Conservation (phyloP, 2,329 filamentous ascomycete species). For the Didymella lethalis region DNA sequence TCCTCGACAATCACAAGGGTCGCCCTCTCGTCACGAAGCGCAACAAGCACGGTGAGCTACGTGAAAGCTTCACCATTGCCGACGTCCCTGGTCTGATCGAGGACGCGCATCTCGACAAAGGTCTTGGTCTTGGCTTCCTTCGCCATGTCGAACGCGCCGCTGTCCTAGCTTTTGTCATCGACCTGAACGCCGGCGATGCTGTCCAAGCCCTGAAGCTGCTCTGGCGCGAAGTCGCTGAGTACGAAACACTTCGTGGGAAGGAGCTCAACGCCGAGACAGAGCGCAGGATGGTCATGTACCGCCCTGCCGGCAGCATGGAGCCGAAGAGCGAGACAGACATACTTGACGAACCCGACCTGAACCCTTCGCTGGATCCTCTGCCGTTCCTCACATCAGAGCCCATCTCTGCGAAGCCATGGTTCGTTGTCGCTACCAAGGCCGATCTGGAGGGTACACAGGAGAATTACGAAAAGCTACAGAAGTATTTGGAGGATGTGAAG, state of each 20-base stretch:
- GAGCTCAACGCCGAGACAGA: constrained; percentile 72
- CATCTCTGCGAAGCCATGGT: constrained; percentile 95
- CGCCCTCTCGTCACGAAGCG: constrained; percentile 65
- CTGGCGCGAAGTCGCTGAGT: constrained; percentile 90
- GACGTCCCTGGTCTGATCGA: constrained; percentile 95
- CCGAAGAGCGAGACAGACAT: constrained; percentile 29
- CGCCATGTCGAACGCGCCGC: constrained; percentile 93
- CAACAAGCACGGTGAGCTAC: constrained; percentile 59
- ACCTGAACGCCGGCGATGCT: constrained; percentile 81
- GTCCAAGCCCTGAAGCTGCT: constrained; percentile 79
- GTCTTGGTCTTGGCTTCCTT: constrained; percentile 88
- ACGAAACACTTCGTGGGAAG: constrained; percentile 80
- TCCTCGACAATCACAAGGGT: constrained; percentile 86
- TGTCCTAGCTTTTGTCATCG: constrained; percentile 91
- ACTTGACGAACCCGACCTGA: constrained; percentile 34
- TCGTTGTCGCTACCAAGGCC: constrained; percentile 92
- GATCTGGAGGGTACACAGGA: constrained; percentile 80
- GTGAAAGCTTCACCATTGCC: constrained; percentile 88
- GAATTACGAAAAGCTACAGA: constrained; percentile 74
- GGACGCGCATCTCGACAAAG: constrained; percentile 89
- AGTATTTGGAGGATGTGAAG: constrained; percentile 74
- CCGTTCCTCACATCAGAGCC: constrained; percentile 65
- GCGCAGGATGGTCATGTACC: constrained; percentile 66
- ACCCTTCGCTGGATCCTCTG: constrained; percentile 46
- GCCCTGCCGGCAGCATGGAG: constrained; percentile 33